Conservation (phyloP, 257 asterid species). For the Echites panduratus region DNA sequence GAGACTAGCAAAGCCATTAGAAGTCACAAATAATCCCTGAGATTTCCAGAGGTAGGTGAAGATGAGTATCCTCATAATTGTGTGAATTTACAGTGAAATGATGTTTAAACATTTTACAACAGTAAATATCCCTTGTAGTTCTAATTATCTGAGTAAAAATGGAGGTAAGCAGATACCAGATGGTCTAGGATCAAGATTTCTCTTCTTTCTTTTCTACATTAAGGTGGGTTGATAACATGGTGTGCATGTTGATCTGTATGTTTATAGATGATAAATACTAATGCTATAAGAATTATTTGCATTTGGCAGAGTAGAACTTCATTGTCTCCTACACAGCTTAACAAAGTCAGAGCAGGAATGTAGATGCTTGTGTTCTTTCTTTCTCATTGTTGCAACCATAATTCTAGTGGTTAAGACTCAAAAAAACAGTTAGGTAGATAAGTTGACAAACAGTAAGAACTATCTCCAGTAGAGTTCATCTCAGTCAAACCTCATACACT, state of each 20-base stretch:
- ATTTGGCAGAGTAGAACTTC: not conserved
- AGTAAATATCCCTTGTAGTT: not conserved
- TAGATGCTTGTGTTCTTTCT: not conserved
- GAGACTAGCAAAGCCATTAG: not conserved
- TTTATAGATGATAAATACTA: not conserved
- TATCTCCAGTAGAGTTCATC: not conserved
- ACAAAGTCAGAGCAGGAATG: not conserved
- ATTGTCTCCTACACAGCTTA: not conserved
- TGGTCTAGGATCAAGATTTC: not conserved
- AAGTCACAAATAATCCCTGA: not conserved
- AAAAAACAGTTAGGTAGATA: no score
- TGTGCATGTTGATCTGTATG: not conserved
- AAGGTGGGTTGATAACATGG: not conserved
- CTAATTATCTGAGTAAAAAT: not conserved
- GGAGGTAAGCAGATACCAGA: not conserved
- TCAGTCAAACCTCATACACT: not conserved
- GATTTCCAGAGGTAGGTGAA: not conserved
- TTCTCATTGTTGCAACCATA: not conserved
- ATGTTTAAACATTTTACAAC: not conserved
- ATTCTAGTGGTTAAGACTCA: not conserved
- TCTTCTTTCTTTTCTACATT: not conserved
- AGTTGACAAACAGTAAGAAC: not conserved
- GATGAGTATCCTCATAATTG: not conserved
- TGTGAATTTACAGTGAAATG: not conserved
- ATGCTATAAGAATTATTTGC: not conserved